These are phyloP conservation scores for Linum trigynum DNA, from an alignment of 345 rosid genomes.

Conservation along the genomic window DNA sequence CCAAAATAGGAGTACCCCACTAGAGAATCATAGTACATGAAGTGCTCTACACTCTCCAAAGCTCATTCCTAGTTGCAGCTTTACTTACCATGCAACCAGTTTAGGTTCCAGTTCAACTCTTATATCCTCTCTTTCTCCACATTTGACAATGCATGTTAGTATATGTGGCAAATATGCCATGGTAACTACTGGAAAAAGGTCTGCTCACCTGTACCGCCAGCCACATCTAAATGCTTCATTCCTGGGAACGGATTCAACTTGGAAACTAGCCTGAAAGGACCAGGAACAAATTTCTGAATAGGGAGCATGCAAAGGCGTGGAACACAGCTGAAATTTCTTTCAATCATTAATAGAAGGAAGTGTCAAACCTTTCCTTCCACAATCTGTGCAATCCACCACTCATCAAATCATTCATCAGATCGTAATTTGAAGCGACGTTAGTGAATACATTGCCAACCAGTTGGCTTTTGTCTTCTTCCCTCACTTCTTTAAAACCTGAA, in stretches of 20 bases:
- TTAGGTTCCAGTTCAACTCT: neutral
- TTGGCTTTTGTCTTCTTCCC: conserved; percentile 74
- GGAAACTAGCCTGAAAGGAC: conserved; percentile 56
- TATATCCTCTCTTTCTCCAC: neutral
- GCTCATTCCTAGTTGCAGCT: neutral
- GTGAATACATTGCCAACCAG: conserved; percentile 83
- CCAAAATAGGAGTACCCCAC: neutral
- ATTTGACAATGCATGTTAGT: too few species aligned
- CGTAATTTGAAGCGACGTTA: conserved; percentile 83
- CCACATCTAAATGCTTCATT: conserved; percentile 98
- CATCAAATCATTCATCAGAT: conserved; percentile 97
- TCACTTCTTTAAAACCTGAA: conserved; percentile 81
- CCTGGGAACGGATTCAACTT: conserved; percentile 81
- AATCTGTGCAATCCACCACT: conserved; percentile 84
- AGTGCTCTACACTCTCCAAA: neutral
- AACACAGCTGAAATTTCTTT: conserved; percentile 2
- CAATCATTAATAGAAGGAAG: neutral
- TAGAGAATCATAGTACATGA: neutral
- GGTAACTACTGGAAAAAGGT: neutral
- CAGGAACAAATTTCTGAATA: conserved; percentile 9
- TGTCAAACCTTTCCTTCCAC: conserved; percentile 85
- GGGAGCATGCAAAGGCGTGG: conserved; percentile 2
- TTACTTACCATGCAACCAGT: neutral
- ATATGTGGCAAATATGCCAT: neutral
- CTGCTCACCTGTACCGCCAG: conserved; percentile 79